phyloP scores from a whole-genome alignment of 2,329 filamentous ascomycete genomes.

The Nannizziopsis arthrosporioides region DNA sequence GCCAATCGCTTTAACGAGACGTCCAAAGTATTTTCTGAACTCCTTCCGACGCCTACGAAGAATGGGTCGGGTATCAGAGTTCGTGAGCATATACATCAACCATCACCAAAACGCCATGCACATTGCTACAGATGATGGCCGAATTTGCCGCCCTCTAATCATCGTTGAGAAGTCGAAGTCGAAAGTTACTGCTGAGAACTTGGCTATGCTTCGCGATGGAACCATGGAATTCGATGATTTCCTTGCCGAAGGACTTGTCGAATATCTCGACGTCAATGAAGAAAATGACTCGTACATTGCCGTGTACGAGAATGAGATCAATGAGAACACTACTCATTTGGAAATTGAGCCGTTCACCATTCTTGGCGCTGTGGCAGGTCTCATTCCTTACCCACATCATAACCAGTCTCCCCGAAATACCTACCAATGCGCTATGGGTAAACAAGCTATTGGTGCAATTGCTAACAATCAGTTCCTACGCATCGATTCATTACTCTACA shows the following conservation, averaged over 20 bases:
- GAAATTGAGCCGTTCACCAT: constrained; percentile 98
- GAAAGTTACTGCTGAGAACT: constrained; percentile 64
- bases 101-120: constrained; percentile 84
- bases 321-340: constrained; percentile 73
- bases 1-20: constrained; percentile 72
- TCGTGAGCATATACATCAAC: constrained; percentile 94
- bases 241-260: constrained; percentile 74
- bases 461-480: constrained; percentile 96
- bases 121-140: constrained; percentile 91
- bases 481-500: constrained; percentile 90
- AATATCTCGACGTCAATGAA: constrained; percentile 96
- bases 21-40: constrained; percentile 74
- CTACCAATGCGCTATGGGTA: constrained; percentile 99
- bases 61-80: constrained; percentile 85
- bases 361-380: constrained; percentile 82
- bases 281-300: constrained; percentile 94
- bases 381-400: constrained; percentile 97
- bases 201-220: constrained; percentile 70
- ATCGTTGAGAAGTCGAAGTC: constrained; percentile 82
- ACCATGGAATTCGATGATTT: constrained; percentile 91
- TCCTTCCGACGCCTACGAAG: constrained; percentile 78
- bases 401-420: constrained; percentile 98
- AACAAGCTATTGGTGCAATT: constrained; percentile 97
- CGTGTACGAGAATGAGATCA: constrained; percentile 75
- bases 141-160: constrained; percentile 91